These are phyloP conservation scores for Fomitopsis schrenkii DNA, from an alignment of 1,284 basidiomycete genomes.

Conservation along the genomic window DNA sequence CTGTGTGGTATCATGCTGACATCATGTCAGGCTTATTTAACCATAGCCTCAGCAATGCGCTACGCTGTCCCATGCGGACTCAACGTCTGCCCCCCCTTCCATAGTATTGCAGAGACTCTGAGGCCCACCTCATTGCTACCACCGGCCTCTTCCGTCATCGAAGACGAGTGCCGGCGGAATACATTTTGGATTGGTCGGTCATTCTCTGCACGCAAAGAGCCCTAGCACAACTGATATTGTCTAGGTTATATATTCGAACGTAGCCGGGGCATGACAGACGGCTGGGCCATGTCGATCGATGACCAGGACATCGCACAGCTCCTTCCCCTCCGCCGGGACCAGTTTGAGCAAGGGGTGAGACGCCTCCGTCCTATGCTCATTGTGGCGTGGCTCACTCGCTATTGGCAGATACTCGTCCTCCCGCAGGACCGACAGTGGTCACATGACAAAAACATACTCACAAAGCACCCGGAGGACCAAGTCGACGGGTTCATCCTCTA, in stretches of 20 bases:
- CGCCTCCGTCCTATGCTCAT: background rate
- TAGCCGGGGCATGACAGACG: constrained; percentile 61
- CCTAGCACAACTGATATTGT: background rate
- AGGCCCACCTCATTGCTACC: constrained; percentile 54
- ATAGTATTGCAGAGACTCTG: constrained; percentile 50
- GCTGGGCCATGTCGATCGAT: constrained; percentile 68
- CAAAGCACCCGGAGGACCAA: constrained; percentile 56
- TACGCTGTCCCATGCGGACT: constrained; percentile 61
- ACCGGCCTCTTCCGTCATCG: constrained; percentile 53
- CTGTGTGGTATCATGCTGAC: background rate
- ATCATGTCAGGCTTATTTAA: constrained; percentile 50
- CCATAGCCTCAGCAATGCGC: constrained; percentile 53
- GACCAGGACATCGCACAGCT: constrained; percentile 69
- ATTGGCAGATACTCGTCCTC: constrained; percentile 43
- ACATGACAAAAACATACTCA: constrained; percentile 52
- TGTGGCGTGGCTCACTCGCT: background rate
- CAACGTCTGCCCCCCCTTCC: constrained; percentile 66
- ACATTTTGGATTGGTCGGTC: constrained; percentile 53
- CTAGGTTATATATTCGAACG: constrained; percentile 61
- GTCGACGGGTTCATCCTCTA: constrained; percentile 75
- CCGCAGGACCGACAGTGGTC: constrained; percentile 66
- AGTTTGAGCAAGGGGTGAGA: constrained; percentile 59
- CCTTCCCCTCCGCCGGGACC: constrained; percentile 57
- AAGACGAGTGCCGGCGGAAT: constrained; percentile 69
- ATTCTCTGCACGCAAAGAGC: background rate